A percentile compares a stretch with the other conserved stretches of the same genome.
These are phyloP conservation scores for Liquidambar formosana DNA, from an alignment of 164 flowering plant genomes.

Conservation along the genomic window DNA sequence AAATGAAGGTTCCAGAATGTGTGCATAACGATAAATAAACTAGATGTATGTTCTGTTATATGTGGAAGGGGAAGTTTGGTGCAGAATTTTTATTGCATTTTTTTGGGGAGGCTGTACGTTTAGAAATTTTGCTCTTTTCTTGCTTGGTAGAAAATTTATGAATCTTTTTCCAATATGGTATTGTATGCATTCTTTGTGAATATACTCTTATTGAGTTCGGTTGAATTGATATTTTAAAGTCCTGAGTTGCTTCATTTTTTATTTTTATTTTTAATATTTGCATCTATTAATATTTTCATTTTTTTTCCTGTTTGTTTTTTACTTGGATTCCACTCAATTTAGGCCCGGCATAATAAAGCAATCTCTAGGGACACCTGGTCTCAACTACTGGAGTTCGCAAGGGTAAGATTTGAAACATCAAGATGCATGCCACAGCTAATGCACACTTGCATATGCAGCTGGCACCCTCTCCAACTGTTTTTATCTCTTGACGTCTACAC, in stretches of 20 bases:
- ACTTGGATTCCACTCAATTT: conserved; percentile 8
- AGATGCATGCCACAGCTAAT: not conserved
- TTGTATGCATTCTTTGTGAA: too few species aligned
- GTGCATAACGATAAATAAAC: too few species aligned
- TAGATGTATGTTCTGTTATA: too few species aligned
- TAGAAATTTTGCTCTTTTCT: too few species aligned
- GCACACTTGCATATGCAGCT: not conserved
- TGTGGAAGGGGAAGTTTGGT: too few species aligned
- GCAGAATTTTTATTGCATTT: too few species aligned
- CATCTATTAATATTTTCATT: conserved; percentile 3
- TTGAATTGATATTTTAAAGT: not conserved
- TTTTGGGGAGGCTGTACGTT: too few species aligned
- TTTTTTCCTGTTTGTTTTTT: conserved; percentile 5
- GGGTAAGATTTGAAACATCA: conserved; percentile 50
- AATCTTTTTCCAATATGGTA: too few species aligned
- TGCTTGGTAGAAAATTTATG: too few species aligned
- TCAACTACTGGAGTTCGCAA: conserved; percentile 91
- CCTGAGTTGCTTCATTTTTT: not conserved
- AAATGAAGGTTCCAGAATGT: too few species aligned
- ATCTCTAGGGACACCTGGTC: conserved; percentile 97
- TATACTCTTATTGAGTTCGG: too few species aligned
- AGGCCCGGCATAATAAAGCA: conserved; percentile 96
- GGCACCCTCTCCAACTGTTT: not conserved
- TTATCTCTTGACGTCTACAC: not conserved
- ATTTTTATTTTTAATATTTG: not conserved